Base-by-base conservation (phyloP, 345 rosid species). In the Cardamine occulta region DNA sequence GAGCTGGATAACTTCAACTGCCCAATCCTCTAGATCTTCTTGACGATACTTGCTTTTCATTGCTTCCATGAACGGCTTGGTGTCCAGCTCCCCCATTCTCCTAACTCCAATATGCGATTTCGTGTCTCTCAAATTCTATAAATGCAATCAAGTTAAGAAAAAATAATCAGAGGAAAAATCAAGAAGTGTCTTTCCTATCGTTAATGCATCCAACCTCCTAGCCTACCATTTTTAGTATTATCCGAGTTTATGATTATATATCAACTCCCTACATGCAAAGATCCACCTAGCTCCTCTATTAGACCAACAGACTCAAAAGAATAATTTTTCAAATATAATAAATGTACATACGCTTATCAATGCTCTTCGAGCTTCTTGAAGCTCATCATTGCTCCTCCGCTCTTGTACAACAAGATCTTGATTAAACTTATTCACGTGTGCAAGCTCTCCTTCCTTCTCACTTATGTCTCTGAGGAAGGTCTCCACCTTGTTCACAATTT, bases 81-180 rank as follows among this genome's bases (percentile, higher is more conserved):
- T 74, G 54, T 92, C 91, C 51, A 95, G 97, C 79, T 95, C 97
- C 79, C 99, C 97, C 99, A 95, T 92, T 82, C 98, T 85, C 85
- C 87, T 93, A 67, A 93, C 87, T 63, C 93, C 89, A 72, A 95
- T 85, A 74, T 74, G 78, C 28, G 74, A 66, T 52, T 42, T 61
- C 70, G 26, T 60, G 12, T 78, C 78, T 73, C 70, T 78, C 53
- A 78, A 61, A 78, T 66, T 78, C 97, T 94, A 72, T 35, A 73
- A 75, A 66, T 45, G 40, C 53, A 79, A 77, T 21, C 28, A 29
- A 65, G 35, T 70, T 17, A 51, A 39, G 37, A 67, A 78, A 49
- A 5, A 8, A 28, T 42, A 8, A 19, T 61, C 44, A 60, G 39
- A 54, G 48, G 58, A 18, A 62, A 15, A 49, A 15, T 37, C 39